These are phyloP conservation scores for Lactifluus piperatus DNA, from an alignment of 768 basidiomycete species.

Conservation along the genomic window DNA sequence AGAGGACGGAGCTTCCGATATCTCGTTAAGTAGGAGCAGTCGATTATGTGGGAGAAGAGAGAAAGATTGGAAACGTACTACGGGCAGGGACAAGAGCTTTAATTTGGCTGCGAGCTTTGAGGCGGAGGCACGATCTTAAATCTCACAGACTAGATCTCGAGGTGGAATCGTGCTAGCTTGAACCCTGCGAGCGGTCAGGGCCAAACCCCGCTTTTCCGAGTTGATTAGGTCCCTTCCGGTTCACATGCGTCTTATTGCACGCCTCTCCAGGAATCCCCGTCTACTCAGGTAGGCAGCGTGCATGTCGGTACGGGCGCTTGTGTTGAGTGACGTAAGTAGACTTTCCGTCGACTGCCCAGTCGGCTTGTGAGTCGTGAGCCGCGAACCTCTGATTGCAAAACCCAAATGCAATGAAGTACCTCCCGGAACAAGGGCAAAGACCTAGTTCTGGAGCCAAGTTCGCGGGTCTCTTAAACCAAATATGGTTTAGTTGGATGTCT, in stretches of 20 bases:
- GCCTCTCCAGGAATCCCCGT: not conserved
- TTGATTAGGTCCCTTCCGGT: conserved; percentile 14
- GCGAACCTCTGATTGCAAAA: not conserved
- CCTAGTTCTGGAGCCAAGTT: not conserved
- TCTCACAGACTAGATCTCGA: conserved; percentile 10
- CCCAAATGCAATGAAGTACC: not conserved
- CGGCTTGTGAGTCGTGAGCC: not conserved
- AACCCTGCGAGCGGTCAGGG: not conserved
- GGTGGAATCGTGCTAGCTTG: not conserved
- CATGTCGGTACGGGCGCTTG: not conserved
- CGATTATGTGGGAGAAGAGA: not conserved
- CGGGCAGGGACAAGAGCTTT: conserved; percentile 5
- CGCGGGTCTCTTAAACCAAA: conserved; percentile 7
- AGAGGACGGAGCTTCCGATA: not conserved
- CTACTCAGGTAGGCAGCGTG: not conserved
- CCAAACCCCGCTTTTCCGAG: conserved; percentile 12
- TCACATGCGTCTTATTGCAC: not conserved
- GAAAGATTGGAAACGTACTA: not conserved
- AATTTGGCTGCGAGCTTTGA: conserved; percentile 14
- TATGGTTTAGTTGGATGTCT: not conserved
- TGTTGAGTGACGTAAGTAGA: not conserved
- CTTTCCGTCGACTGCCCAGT: not conserved
- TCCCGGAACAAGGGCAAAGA: not conserved
- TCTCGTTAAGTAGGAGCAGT: not conserved
- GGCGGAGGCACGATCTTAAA: conserved; percentile 3